Evolutionary conservation across 352 stramenopile genomes (phyloP).

Genomic region (Phytophthora macrochlamydospora): DNA sequence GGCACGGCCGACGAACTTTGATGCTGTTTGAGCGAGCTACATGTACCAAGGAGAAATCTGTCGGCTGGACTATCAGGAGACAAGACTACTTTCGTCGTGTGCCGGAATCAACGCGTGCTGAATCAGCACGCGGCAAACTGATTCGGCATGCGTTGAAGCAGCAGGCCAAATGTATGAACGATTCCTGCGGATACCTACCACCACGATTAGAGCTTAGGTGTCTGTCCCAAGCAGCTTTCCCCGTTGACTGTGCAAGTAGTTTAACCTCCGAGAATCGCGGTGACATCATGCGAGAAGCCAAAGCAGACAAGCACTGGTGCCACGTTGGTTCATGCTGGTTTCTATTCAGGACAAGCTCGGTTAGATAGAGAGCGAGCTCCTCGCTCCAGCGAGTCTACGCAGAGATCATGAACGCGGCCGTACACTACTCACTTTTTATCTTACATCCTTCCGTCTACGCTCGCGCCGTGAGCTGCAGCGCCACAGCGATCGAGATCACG

Average conservation of each 20-base stretch:
- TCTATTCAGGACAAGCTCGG: conserved; percentile 12
- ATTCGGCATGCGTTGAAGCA: too few species aligned
- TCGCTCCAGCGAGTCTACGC: background rate
- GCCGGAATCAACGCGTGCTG: too few species aligned
- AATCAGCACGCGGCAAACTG: too few species aligned
- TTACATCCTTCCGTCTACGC: conserved; percentile 27
- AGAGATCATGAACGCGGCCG: conserved; percentile 33
- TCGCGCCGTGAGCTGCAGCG: conserved; percentile 19
- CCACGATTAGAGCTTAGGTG: background rate
- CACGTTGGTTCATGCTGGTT: conserved; percentile 13
- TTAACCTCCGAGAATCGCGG: too few species aligned
- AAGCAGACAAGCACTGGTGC: background rate
- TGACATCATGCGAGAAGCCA: background rate
- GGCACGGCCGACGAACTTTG: too few species aligned
- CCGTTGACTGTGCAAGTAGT: background rate
- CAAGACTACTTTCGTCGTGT: too few species aligned
- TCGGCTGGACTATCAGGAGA: too few species aligned
- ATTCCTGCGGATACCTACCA: background rate
- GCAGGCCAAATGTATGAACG: too few species aligned
- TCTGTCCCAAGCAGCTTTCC: conserved; percentile 2
- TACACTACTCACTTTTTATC: conserved; percentile 18
- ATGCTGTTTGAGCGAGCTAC: too few species aligned
- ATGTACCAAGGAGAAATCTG: too few species aligned
- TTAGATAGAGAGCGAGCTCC: background rate
- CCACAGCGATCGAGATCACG: conserved; percentile 22